Percentiles rank a stretch among this genome's conserved stretches.
Conservation (phyloP, 2,329 filamentous ascomycete species). For the Iodosphaeria phyllophila region DNA sequence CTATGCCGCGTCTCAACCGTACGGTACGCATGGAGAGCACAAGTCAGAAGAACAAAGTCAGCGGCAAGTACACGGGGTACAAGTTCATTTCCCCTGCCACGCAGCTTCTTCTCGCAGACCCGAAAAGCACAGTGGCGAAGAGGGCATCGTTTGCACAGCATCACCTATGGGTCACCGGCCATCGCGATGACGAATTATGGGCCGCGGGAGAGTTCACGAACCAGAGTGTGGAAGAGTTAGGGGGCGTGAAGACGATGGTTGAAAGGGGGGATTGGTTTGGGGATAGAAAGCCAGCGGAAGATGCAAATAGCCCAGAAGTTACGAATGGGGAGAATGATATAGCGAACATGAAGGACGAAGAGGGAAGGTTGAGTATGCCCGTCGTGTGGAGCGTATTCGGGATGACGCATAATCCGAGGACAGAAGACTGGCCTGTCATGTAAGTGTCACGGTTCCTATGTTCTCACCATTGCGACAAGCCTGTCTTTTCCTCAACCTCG, state of each 20-base stretch:
- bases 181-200: conserved; percentile 29
- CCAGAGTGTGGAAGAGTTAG: conserved; percentile 22
- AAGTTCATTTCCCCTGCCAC: conserved; percentile 25
- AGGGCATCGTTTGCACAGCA: conserved; percentile 26
- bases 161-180: conserved; percentile 28
- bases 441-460: conserved; percentile 13
- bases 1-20: conserved; percentile 32
- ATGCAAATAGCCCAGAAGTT: conserved; percentile 2
- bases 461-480: neutral
- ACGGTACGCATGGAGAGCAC: conserved; percentile 29
- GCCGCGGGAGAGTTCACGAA: conserved; percentile 32
- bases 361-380: conserved; percentile 26
- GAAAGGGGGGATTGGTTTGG: conserved; percentile 27
- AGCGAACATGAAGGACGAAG: conserved; percentile 3
- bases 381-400: conserved; percentile 32
- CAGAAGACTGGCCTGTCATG: conserved; percentile 33
- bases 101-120: conserved; percentile 26
- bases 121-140: conserved; percentile 20
- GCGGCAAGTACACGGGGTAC: conserved; percentile 29
- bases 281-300: too few species aligned
- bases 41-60: conserved; percentile 23
- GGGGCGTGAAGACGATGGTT: conserved; percentile 27
- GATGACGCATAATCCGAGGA: conserved; percentile 26
- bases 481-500: neutral
- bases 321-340: conserved; percentile 4